A percentile compares a stretch with the other conserved stretches of the same genome.
phyloP scores from a whole-genome alignment of 2,329 filamentous ascomycete species.

The Cadophora gregata region DNA sequence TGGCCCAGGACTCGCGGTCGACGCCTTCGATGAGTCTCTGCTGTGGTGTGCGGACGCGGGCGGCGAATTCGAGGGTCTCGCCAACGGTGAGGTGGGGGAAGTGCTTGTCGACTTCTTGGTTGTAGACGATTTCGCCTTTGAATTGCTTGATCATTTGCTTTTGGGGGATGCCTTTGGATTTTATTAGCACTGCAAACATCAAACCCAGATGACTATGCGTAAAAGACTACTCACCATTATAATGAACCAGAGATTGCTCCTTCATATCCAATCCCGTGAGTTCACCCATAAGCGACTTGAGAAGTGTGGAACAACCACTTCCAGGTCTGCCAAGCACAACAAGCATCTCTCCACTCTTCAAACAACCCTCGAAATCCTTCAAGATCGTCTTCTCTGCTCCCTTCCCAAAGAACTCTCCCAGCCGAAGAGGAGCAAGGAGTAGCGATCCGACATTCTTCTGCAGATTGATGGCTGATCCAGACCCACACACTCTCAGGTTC shows the following conservation, averaged over 20 bases:
- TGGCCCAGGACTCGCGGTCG: constrained; percentile 57
- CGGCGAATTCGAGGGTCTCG: constrained; percentile 75
- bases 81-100: constrained; percentile 79
- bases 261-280: constrained; percentile 62
- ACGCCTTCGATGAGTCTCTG: constrained; percentile 62
- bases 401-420: constrained; percentile 60
- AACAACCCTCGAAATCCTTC: constrained; percentile 65
- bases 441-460: constrained; percentile 70
- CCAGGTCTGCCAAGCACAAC: constrained; percentile 72
- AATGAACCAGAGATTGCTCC: constrained; percentile 59
- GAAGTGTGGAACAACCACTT: constrained; percentile 67
- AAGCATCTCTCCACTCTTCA: constrained; percentile 69
- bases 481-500: constrained; percentile 69
- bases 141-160: constrained; percentile 63
- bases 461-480: constrained; percentile 69
- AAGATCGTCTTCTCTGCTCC: constrained; percentile 64
- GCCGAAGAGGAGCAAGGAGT: constrained; percentile 61
- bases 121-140: constrained; percentile 72
- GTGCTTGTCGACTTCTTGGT: constrained; percentile 77
- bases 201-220: neutral
- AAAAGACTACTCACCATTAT: constrained; percentile 65
- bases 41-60: constrained; percentile 70
- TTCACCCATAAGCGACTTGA: constrained; percentile 66
- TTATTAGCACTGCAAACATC: constrained; percentile 51
- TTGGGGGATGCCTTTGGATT: constrained; percentile 54